These are phyloP conservation scores for Rhodotorula graminis DNA, from an alignment of 768 basidiomycete genomes.

Conservation along the genomic window DNA sequence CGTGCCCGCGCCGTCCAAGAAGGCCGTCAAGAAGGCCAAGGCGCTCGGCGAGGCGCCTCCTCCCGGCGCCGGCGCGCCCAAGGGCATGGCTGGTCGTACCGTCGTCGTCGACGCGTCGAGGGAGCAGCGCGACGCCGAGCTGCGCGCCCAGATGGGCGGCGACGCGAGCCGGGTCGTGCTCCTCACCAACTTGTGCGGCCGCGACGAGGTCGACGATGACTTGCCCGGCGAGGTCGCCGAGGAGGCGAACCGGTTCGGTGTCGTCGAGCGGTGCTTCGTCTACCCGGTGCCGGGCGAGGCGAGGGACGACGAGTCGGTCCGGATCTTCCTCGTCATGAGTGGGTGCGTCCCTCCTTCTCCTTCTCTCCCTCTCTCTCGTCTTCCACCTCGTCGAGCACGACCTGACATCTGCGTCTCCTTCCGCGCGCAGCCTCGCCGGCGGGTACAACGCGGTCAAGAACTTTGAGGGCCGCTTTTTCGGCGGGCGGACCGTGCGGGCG, in stretches of 20 bases:
- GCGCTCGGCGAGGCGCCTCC: not conserved
- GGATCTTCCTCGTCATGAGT: constrained; percentile 66
- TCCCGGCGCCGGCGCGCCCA: not conserved
- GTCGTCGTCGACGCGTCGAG: constrained; percentile 31
- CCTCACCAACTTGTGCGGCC: constrained; percentile 79
- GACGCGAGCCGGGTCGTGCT: constrained; percentile 83
- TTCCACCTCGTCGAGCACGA: too few relatives aligned
- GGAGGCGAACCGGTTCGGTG: constrained; percentile 84
- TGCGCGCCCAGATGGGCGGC: constrained; percentile 74
- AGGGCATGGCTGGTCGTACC: constrained; percentile 9
- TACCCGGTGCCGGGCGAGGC: constrained; percentile 59
- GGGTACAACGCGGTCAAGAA: constrained; percentile 94
- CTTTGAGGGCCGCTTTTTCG: constrained; percentile 87
- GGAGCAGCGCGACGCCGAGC: not conserved
- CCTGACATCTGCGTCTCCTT: not conserved
- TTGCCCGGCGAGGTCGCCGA: constrained; percentile 87
- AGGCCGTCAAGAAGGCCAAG: constrained; percentile 12
- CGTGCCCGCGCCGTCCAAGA: not conserved
- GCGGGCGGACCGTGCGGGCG: constrained; percentile 74
- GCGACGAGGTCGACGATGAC: constrained; percentile 70
- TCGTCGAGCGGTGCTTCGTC: constrained; percentile 87
- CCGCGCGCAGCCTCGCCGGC: constrained; percentile 61
- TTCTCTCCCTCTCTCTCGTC: constrained; percentile 42
- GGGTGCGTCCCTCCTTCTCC: constrained; percentile 53
- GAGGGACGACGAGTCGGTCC: constrained; percentile 68